A percentile compares a stretch with the other conserved stretches of the same genome.
Evolutionary conservation across 495 filamentous ascomycete genomes (phyloP).

Genomic region (Hypoxylon lienhwacheense): DNA sequence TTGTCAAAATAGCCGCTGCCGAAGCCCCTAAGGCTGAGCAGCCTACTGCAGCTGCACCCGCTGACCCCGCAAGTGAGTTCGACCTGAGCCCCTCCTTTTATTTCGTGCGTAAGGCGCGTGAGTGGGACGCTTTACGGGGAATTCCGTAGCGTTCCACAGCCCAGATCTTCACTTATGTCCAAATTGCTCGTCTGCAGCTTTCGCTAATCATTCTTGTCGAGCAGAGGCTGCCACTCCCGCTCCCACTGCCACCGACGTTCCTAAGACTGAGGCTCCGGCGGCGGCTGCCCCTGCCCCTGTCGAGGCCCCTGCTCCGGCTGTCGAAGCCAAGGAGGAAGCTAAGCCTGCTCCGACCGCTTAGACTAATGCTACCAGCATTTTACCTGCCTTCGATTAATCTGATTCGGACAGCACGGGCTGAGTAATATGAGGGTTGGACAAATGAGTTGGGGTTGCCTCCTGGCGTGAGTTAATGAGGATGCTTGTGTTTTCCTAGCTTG

Average conservation of each 20-base stretch:
- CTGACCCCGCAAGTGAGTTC: conserved; percentile 17
- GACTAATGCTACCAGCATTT: background rate
- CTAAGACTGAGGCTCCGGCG: conserved; percentile 21
- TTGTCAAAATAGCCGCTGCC: conserved; percentile 38
- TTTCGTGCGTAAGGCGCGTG: conserved; percentile 3
- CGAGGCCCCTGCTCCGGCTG: conserved; percentile 16
- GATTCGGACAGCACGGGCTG: conserved; percentile 2
- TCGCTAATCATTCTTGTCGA: conserved; percentile 3
- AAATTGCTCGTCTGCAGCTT: background rate
- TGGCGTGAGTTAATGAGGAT: conserved; percentile 5
- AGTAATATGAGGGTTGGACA: conserved; percentile 26
- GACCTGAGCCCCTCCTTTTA: conserved; percentile 13
- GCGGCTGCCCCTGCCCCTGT: conserved; percentile 28
- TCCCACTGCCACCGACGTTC: conserved; percentile 19
- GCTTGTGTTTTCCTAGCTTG: conserved; percentile 4
- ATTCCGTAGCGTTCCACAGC: conserved; percentile 19
- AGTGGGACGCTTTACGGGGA: conserved; percentile 1
- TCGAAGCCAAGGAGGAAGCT: conserved; percentile 15
- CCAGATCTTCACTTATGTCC: conserved; percentile 5
- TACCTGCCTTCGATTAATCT: conserved; percentile 1
- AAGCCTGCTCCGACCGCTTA: conserved; percentile 25
- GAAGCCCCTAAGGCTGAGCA: conserved; percentile 44
- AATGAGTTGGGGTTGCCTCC: conserved; percentile 2
- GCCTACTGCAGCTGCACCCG: conserved; percentile 19
- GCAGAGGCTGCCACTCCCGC: conserved; percentile 17